Percentiles rank a stretch among this genome's conserved stretches.
Conservation (phyloP, 768 basidiomycete species). For the Podaxis rugospora region DNA sequence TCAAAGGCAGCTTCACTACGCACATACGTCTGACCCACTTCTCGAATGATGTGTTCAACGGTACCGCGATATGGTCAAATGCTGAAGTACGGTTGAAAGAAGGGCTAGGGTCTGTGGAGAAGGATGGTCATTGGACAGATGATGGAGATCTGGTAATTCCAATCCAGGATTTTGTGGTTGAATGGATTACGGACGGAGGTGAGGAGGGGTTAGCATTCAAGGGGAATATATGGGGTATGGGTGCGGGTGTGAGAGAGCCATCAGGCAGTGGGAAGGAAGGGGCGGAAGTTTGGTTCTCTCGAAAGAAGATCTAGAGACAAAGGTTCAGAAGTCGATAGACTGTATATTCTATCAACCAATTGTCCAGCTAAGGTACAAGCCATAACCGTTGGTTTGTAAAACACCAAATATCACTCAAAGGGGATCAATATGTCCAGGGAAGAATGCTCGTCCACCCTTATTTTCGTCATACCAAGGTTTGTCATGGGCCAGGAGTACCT, state of each 20-base stretch:
- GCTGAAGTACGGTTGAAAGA: conserved; percentile 23
- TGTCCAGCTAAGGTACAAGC: too few species aligned
- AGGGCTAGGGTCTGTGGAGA: conserved; percentile 16
- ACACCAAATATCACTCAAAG: conserved; percentile 10
- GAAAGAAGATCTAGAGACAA: not conserved
- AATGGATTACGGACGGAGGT: conserved; percentile 29
- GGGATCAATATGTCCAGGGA: conserved; percentile 31
- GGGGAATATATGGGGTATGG: conserved; percentile 37
- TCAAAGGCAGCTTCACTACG: conserved; percentile 28
- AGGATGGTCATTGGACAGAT: conserved; percentile 1
- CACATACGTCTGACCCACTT: conserved; percentile 36
- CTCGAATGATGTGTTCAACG: conserved; percentile 33
- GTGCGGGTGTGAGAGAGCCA: conserved; percentile 25
- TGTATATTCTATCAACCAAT: too few species aligned
- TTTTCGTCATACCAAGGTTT: conserved; percentile 46
- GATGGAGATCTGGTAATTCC: conserved; percentile 26
- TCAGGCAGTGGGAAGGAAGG: conserved; percentile 24
- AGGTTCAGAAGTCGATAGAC: too few species aligned
- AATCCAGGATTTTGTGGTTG: conserved; percentile 32
- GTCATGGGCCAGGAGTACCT: conserved; percentile 52
- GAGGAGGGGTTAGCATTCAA: conserved; percentile 35
- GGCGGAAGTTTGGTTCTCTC: conserved; percentile 36
- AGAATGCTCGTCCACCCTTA: conserved; percentile 37
- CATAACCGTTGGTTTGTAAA: not conserved
- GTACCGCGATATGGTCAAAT: conserved; percentile 33